Base-by-base conservation (phyloP, 768 basidiomycete species). In the Tulasnella sp. region DNA sequence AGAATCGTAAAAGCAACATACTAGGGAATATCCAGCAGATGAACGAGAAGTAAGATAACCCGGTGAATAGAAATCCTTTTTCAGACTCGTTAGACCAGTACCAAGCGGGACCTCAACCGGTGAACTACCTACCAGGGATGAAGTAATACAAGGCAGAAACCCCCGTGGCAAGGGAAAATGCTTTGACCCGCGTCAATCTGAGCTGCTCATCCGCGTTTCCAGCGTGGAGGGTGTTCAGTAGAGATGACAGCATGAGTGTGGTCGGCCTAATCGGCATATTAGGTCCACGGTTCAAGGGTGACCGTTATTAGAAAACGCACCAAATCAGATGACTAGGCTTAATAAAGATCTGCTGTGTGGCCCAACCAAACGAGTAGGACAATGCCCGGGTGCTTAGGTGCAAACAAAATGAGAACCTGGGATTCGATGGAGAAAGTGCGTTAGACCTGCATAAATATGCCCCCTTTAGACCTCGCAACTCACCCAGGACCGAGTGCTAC, bases 151-250 rank as follows among this genome's bases (percentile, higher is more conserved):
- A 87, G 85, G 98, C 97, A 24, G 92, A 87, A 0, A 87, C 92
- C 3, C 84, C 71, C 48, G 88, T 85, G 7, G 91, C 88, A 79
- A 92, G 88, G 81, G 94, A 85, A 84, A 97, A 96, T 87, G 95
- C 97, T 82, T 87, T 88, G 85, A 94, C 95, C 71, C 97, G 87
- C 31, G 91, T 89, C 84, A 95, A 91, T 6, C 89, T 88, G 3
- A 83, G 81, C 39, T 80, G 74, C 46, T 94, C 92, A 18, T 80
- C 81, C 8, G 76, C 95, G 78, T 98, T 95, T 83, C 98, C 98
- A 9, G 98, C 98, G 83, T 99, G 98, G 6, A 99, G 87, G 10
- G 97, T 97, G 84, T 99, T 99, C 84, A 99, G 88, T 68, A 98
- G 85, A n/a, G 98, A 97, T 82, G 96, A 96, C 9, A 92, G 91